A percentile compares a stretch with the other conserved stretches of the same genome.
These are phyloP conservation scores for Penicillium pulvis DNA, from an alignment of 495 filamentous ascomycete genomes.

Conservation along the genomic window DNA sequence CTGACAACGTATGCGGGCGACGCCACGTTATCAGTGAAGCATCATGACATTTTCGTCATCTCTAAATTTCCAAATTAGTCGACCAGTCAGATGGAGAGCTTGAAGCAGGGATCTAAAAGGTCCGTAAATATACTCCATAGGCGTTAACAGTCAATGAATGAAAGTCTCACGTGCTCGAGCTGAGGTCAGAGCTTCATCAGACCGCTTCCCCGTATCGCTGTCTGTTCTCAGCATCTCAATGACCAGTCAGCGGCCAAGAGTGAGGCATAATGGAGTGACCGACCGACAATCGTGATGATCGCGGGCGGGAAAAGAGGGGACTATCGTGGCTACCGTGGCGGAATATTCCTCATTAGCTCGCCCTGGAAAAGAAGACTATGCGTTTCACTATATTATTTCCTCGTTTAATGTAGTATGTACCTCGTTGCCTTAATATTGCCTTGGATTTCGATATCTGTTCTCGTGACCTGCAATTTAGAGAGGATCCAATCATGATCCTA, in stretches of 20 bases:
- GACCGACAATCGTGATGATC: slow-evolving; percentile 24
- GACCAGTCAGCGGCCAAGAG: slow-evolving; percentile 10
- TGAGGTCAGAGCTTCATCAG: slow-evolving; percentile 17
- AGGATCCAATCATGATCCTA: slow-evolving; percentile 7
- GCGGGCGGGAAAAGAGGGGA: slow-evolving; percentile 22
- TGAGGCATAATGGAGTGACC: neutral
- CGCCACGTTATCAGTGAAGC: slow-evolving; percentile 17
- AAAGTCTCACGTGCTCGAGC: slow-evolving; percentile 20
- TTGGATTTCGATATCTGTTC: slow-evolving; percentile 1
- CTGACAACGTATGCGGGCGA: neutral
- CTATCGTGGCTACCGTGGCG: neutral
- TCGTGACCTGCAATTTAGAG: slow-evolving; percentile 3
- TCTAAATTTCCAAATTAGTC: slow-evolving; percentile 6
- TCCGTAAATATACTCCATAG: neutral
- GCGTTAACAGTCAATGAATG: neutral
- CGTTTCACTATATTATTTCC: neutral
- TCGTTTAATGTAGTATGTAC: neutral
- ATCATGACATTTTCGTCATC: slow-evolving; percentile 15
- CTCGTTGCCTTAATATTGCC: slow-evolving; percentile 6
- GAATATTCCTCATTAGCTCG: neutral
- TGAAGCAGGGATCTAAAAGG: neutral
- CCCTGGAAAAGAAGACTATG: neutral
- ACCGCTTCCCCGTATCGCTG: slow-evolving; percentile 11
- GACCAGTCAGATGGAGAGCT: neutral
- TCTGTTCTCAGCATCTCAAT: neutral